Base-by-base conservation (phyloP, 2,329 filamentous ascomycete species). In the Botrytis byssoidea region DNA sequence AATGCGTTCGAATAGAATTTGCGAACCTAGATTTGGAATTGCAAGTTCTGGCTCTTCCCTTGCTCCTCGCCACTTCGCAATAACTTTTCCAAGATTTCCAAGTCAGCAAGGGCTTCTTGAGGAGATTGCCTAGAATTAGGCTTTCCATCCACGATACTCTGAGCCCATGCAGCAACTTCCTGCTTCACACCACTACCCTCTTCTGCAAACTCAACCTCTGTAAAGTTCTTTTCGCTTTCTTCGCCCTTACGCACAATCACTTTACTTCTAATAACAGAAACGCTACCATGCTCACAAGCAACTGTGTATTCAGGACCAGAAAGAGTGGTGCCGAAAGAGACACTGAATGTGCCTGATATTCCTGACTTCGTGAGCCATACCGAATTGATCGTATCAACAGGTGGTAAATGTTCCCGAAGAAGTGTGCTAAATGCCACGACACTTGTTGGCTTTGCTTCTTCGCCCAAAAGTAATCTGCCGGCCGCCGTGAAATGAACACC, bases 401-500 rank as follows among this genome's bases (percentile, higher is more conserved):
- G 80, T 16, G 77, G 78, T 14, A 81, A 74, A 73, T 81, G 77
- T 63, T 77, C 70, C 68, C 78, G 76, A 3, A 81, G 74, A 22
- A 80, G 77, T 37, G 77, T 74, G 6, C 78, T 78, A 40, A 77
- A 81, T 32, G 78, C 79, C 3, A 77, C 75, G 29, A 81, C 71
- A 9, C 78, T 51, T 14, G 72, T 76, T 32, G 79, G 77, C 70
- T 75, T 77, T 35, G 75, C 76, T 44, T 72, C 70, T 42, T 76
- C 83, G 29, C 85, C 84, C 3, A 94, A 83, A 60, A 95, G 79
- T 46, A 88, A 81, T 25, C 92, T 85, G 68, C 91, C 85, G 0
- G 83, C 89, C 12, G 92, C 92, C 10, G 90, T 84, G 74, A 88
- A 90, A 81, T 95, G 93, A 40, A 95, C 91, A 61, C 93, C 92